Evolutionary conservation across 805 yeast species (phyloP).

Genomic region (Wickerhamomyces bisporus): DNA sequence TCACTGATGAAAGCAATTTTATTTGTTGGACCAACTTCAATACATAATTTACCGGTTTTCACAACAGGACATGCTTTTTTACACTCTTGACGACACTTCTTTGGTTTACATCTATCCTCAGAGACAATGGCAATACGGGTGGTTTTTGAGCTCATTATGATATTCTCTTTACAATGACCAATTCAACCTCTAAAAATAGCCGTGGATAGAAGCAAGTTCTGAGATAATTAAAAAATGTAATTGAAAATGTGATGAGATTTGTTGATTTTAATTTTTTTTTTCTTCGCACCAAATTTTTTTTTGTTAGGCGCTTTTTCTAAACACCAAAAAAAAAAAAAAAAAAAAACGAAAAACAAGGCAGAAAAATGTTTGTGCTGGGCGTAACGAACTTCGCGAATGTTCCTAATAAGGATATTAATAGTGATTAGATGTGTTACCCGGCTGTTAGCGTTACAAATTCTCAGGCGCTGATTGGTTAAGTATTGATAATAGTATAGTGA

Average conservation of each 20-base stretch:
- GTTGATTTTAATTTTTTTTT: neutral
- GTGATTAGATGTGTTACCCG: neutral
- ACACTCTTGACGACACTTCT: constrained; percentile 98
- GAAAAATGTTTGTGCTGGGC: constrained; percentile 2
- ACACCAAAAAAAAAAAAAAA: constrained; percentile 1
- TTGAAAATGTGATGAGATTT: neutral
- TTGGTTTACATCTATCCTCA: constrained; percentile 94
- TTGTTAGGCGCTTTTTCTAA: constrained; percentile 1
- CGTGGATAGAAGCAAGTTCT: no score
- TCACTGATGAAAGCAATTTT: constrained; percentile 96
- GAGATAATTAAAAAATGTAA: no score
- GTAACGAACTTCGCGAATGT: neutral
- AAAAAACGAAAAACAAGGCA: neutral
- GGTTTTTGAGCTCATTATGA: constrained; percentile 32
- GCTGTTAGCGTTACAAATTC: neutral
- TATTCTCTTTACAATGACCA: no score
- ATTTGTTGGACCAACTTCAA: constrained; percentile 86
- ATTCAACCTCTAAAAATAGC: no score
- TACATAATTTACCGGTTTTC: constrained; percentile 95
- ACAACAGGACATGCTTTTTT: constrained; percentile 96
- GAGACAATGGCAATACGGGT: constrained; percentile 95
- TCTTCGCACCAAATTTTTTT: constrained; percentile 1
- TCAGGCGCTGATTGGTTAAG: neutral
- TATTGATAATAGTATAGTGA: no score
- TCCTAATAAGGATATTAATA: no score